Evolutionary conservation across 805 yeast genomes (phyloP), one percentile per base, ranked within the genome.

Genomic region (Hanseniaspora mollemarum): DNA sequence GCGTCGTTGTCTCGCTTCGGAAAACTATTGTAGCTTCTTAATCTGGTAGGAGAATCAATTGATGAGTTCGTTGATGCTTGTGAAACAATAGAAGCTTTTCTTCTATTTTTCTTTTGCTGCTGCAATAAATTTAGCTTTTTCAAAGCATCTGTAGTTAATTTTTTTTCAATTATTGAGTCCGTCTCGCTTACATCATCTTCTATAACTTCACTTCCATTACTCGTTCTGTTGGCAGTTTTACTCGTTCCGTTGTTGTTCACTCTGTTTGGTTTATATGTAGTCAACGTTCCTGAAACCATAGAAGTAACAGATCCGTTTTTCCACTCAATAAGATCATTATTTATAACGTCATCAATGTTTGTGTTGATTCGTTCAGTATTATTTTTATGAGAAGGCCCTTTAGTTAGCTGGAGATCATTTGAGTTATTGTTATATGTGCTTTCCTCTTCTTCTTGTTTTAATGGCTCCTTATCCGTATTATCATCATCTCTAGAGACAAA

Each of bases 131-230:
- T 63, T 31, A 71, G 56, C 41, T 65, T 67, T 35, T 64, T 62
- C 45, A 70, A 49, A 0, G 74, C 73, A 52, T 67, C 69, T 9
- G 68, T 65, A 0, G 74, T 70, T 9, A 71, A 56, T 44, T 62
- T 63, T 31, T 57, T 62, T 10, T 51, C 48, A 25, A 12, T 22
- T 2, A 19, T n/a, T 12, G 61, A 65, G 24, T 63, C 60, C 22
- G 56, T 59, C 5, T 62, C 63, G 3, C 42, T 54, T 1, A 58
- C 64, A n/a, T 55, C 62, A 21, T 61, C 66, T 33, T 55, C 61
- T 7, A 43, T 55, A 8, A 43, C 56, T 6, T 54, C 56, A 5
- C 53, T 52, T 24, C 43, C 22, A 29, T 37, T 43, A 22, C 46
- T 49, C 10, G 38, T 25, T 35, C 13, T 33, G 15, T 15, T 28